These are phyloP conservation scores for Scleromitrula shiraiana DNA, from an alignment of 2,329 filamentous ascomycete genomes.

Conservation along the genomic window DNA sequence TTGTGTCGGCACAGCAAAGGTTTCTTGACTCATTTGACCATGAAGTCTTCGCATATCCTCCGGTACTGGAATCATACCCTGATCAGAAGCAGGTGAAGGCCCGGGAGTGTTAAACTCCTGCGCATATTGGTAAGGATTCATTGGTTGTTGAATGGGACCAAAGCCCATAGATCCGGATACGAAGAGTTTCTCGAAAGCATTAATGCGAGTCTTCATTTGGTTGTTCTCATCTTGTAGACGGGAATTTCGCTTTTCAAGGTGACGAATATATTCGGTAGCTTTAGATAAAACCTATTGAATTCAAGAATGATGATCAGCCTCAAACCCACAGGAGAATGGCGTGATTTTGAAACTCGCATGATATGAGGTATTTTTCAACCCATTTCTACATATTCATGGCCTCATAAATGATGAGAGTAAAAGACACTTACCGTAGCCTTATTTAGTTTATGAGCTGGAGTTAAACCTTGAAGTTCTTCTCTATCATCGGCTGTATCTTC, in stretches of 20 bases:
- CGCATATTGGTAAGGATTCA: constrained; percentile 25
- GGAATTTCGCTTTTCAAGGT: constrained; percentile 85
- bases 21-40: constrained; percentile 26
- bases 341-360: constrained; percentile 10
- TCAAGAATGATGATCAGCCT: constrained; percentile 9
- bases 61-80: constrained; percentile 58
- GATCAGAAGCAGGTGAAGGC: constrained; percentile 30
- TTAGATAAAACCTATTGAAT: constrained; percentile 62
- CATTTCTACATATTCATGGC: constrained; percentile 1
- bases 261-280: constrained; percentile 90
- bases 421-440: constrained; percentile 68
- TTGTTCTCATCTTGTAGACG: constrained; percentile 74
- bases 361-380: constrained; percentile 1
- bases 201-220: constrained; percentile 68
- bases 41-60: constrained; percentile 47
- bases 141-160: constrained; percentile 44
- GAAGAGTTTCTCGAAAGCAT: constrained; percentile 71
- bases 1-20: constrained; percentile 27
- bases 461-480: constrained; percentile 73
- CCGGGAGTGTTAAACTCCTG: constrained; percentile 26
- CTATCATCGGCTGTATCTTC: constrained; percentile 66
- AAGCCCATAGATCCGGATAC: constrained; percentile 61
- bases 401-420: background rate
- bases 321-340: background rate
- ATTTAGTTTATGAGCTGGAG: constrained; percentile 88